Base-by-base conservation (phyloP, 2,329 filamentous ascomycete species). In the Verticillium albo-atrum region DNA sequence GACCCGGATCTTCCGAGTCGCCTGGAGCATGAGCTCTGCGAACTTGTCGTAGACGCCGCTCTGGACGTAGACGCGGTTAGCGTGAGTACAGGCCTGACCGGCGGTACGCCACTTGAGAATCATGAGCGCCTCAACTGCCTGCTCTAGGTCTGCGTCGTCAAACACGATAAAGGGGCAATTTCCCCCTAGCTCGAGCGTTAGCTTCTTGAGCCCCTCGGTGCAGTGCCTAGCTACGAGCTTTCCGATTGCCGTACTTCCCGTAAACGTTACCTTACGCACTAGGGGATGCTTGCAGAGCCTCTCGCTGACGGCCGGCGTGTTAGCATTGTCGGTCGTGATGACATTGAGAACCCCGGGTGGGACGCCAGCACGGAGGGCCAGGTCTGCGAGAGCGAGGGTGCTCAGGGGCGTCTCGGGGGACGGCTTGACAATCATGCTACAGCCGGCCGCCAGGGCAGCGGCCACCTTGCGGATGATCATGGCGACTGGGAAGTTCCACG, bases 321-420 rank as follows among this genome's bases (percentile, higher is more conserved):
- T 84, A 17, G 79, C 77, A 3, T 90, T 89, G 63, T 88, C 82
- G 1, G 89, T 90, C 55, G 89, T 89, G 27, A 92, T 67, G 58
- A 92, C 80, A 70, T 92, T 92, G 67, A 92, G 77, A 9, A 92
- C 89, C 32, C 90, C 90, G 0, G 88, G 83, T 2, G 89, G 89
- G 67, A 92, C 92, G 0, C 89, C 90, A 3, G 89, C 89, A 65
- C 91, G 80, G 62, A 85, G 82, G 62, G 91, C 80, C 17, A 92
- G 76, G 32, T 83, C 83, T 1, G 73, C 74, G 1, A 76, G 64
- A 26, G 88, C 87, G 54, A 88, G 85, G 2, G 59, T 59, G 2
- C 57, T 57, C 17, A 64, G 56, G 4, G 64, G 62, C 5, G 65
- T 63, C 62, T 70, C 71, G 9, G 67, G 66, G n/a, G 67, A 67